Evolutionary conservation across 495 filamentous ascomycete species (phyloP).

Genomic region (Hyaloscypha variabilis): DNA sequence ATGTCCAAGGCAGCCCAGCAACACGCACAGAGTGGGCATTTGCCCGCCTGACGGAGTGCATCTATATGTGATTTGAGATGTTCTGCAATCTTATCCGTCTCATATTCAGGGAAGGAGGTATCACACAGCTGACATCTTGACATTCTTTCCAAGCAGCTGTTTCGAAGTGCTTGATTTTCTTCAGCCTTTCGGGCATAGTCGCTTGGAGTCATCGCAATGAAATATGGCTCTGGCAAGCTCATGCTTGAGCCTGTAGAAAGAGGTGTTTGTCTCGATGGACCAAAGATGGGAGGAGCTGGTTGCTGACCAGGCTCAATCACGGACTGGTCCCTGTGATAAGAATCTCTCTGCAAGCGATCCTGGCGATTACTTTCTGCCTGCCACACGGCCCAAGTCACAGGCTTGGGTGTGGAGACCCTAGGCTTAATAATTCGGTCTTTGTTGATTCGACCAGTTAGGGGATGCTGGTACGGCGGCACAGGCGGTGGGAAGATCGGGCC

Average conservation of each 20-base stretch:
- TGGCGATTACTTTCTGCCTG: constrained; percentile 10
- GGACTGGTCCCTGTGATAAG: constrained; percentile 21
- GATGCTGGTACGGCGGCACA: neutral
- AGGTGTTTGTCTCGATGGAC: constrained; percentile 15
- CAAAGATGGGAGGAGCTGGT: constrained; percentile 26
- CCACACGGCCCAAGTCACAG: constrained; percentile 12
- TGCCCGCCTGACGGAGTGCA: constrained; percentile 5
- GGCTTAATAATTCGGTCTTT: constrained; percentile 17
- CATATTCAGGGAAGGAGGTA: constrained; percentile 7
- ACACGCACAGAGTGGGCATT: constrained; percentile 24
- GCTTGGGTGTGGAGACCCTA: neutral
- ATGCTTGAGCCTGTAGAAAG: constrained; percentile 7
- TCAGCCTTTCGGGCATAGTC: constrained; percentile 17
- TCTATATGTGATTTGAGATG: constrained; percentile 18
- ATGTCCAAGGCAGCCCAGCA: constrained; percentile 22
- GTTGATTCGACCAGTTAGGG: constrained; percentile 13
- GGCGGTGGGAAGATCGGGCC: neutral
- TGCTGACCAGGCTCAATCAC: constrained; percentile 28
- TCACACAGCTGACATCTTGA: constrained; percentile 24
- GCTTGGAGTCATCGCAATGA: constrained; percentile 22
- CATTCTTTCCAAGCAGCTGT: constrained; percentile 23
- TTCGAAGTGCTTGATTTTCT: constrained; percentile 22
- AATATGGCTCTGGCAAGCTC: constrained; percentile 24
- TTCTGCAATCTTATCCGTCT: constrained; percentile 6
- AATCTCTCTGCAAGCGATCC: constrained; percentile 13